Conservation (phyloP, 257 asterid genomes). For the Solanum etuberosum region DNA sequence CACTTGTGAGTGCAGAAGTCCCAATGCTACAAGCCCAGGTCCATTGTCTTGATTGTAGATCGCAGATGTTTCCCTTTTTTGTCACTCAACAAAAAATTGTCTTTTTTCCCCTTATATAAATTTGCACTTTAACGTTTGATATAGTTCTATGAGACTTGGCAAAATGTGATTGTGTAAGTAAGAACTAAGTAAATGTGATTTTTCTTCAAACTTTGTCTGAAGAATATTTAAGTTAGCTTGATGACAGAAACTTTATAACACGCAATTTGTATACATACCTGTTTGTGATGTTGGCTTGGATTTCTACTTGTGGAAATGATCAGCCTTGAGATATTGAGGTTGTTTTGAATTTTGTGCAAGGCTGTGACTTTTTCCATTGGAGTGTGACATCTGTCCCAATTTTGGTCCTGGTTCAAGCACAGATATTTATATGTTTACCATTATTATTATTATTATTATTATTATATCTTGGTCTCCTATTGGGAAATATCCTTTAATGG, state of each 20-base stretch:
- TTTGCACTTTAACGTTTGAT: neutral
- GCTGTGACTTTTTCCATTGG: neutral
- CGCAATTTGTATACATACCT: neutral
- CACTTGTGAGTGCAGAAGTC: constrained; percentile 66
- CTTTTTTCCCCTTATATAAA: neutral
- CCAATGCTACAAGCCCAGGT: constrained; percentile 48
- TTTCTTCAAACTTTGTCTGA: neutral
- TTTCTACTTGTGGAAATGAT: neutral
- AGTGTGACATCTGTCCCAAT: neutral
- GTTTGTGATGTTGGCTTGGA: neutral
- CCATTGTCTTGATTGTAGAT: constrained; percentile 25
- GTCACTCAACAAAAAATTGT: neutral
- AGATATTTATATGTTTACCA: neutral
- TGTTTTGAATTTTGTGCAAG: neutral
- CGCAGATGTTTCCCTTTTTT: neutral
- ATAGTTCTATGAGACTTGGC: neutral
- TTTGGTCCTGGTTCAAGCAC: neutral
- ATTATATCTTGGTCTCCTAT: neutral
- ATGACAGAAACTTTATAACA: neutral
- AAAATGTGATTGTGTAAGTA: neutral
- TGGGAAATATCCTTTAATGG: neutral
- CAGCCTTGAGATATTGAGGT: neutral
- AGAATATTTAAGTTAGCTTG: neutral
- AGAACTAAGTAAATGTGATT: neutral
- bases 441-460: neutral